Evolutionary conservation across 2,329 filamentous ascomycete species (phyloP).

Genomic region (Chaetothyriales sp.): DNA sequence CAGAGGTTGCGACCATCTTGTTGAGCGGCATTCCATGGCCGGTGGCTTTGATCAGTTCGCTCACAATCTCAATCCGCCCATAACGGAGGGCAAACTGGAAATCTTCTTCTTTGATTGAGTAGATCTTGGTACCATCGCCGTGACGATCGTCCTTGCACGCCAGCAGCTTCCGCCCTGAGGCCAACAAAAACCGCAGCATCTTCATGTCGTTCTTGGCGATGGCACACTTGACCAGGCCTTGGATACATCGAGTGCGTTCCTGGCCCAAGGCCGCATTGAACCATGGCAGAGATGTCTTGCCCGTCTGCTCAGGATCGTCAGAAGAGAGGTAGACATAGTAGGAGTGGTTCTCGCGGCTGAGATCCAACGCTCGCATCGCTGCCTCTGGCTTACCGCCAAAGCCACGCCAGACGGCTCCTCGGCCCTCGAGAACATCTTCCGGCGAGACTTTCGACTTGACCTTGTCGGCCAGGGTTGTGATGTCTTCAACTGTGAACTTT

Average conservation of each 20-base stretch:
- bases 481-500: slow-evolving; percentile 59
- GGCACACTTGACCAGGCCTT: slow-evolving; percentile 28
- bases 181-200: slow-evolving; percentile 44
- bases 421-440: slow-evolving; percentile 34
- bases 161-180: slow-evolving; percentile 35
- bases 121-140: slow-evolving; percentile 11
- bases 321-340: neutral
- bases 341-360: neutral
- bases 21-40: slow-evolving; percentile 57
- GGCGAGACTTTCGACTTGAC: slow-evolving; percentile 51
- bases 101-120: slow-evolving; percentile 15
- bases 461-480: slow-evolving; percentile 52
- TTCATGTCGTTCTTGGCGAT: slow-evolving; percentile 39
- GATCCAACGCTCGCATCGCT: neutral
- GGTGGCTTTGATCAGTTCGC: slow-evolving; percentile 48
- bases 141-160: slow-evolving; percentile 20
- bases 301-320: neutral
- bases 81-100: slow-evolving; percentile 30
- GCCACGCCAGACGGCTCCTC: slow-evolving; percentile 23
- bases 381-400: slow-evolving; percentile 16
- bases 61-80: slow-evolving; percentile 42
- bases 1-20: slow-evolving; percentile 49
- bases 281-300: neutral
- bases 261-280: slow-evolving; percentile 7
- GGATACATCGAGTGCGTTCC: neutral